Evolutionary conservation across 2,329 filamentous ascomycete genomes (phyloP), one percentile per base, ranked within the genome.

Genomic region (Myriosclerotinia curreyana): DNA sequence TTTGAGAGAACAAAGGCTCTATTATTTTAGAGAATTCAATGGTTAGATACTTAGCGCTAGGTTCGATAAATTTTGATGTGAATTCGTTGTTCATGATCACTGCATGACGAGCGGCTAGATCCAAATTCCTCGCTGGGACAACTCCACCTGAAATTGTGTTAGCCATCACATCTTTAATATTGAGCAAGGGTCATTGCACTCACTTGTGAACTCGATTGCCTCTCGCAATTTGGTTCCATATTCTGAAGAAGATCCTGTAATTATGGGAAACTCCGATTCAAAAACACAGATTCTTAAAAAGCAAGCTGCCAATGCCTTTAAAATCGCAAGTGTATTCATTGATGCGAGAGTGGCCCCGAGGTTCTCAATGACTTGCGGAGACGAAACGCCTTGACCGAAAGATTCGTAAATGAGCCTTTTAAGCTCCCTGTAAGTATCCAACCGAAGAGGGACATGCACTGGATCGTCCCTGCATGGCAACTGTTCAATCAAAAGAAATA

Each of bases 1-100:
- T 46, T 9, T 64, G 46, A 9, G 22, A 60, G 42, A 66, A 69
- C 25, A 69, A 46, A 46, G 65, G 66, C 22, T 64, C 66, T 22
- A 68, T 54, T 14, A 62, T 44, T 7, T 62, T 40, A n/a, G 64
- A 67, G 38, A 66, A 42, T 49, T 25, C 15, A 12, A 60, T 46
- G 1, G 64, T 64, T 11, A 69, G 25, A 38, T 28, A n/a, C 25
- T 59, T 34, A 1, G 59, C 59, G 51, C 40, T 38, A 20, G 54
- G 48, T 22, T 40, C 36, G 25, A 64, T 40, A 4, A 60, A 44
- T 28, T 7, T 28, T 22, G 15, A 28, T 25, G n/a, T 9, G 42
- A 67, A 66, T 12, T 28, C 20, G 22, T 50, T 25, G 15, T 46
- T 42, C 15, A 44, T 55, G 4, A 67, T 65, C 11, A 62, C 28